Evolutionary conservation across 2,329 filamentous ascomycete species (phyloP).

Genomic region (Chalaropsis thielavioides): DNA sequence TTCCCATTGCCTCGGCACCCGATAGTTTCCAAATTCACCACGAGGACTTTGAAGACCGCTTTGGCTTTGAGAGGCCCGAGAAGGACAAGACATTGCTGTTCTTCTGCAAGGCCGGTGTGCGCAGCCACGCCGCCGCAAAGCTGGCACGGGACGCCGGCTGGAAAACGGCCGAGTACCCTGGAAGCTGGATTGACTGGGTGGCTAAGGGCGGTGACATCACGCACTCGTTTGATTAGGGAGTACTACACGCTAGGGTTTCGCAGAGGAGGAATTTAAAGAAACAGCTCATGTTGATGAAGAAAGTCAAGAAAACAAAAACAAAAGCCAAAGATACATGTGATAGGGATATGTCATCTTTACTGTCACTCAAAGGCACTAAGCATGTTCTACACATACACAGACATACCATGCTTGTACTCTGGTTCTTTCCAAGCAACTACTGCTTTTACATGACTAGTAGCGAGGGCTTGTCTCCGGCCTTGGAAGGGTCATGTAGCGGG

Average conservation of each 20-base stretch:
- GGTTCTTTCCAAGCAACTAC: not conserved
- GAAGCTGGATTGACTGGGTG: slow-evolving; percentile 74
- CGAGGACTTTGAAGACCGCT: slow-evolving; percentile 70
- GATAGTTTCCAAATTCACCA: slow-evolving; percentile 63
- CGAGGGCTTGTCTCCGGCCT: not conserved
- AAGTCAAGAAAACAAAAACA: not conserved
- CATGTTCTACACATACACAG: not conserved
- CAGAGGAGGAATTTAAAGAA: not conserved
- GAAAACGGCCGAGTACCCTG: slow-evolving; percentile 57
- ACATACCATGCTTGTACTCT: not conserved
- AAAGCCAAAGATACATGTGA: not conserved
- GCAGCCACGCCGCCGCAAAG: slow-evolving; percentile 61
- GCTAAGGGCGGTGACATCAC: slow-evolving; percentile 44
- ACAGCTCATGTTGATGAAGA: not conserved
- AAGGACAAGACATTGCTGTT: slow-evolving; percentile 55
- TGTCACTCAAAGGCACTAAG: not conserved
- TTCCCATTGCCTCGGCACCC: slow-evolving; percentile 62
- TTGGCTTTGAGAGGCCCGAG: slow-evolving; percentile 57
- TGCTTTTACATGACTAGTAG: not conserved
- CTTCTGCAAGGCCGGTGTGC: slow-evolving; percentile 85
- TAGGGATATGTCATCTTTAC: not conserved
- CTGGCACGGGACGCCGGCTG: slow-evolving; percentile 69
- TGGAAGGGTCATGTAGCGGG: slow-evolving; percentile 25
- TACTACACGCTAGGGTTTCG: not conserved
- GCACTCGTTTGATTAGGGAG: slow-evolving; percentile 13